Evolutionary conservation across 2,329 filamentous ascomycete genomes (phyloP).

Genomic region (Cytospora chrysosperma): DNA sequence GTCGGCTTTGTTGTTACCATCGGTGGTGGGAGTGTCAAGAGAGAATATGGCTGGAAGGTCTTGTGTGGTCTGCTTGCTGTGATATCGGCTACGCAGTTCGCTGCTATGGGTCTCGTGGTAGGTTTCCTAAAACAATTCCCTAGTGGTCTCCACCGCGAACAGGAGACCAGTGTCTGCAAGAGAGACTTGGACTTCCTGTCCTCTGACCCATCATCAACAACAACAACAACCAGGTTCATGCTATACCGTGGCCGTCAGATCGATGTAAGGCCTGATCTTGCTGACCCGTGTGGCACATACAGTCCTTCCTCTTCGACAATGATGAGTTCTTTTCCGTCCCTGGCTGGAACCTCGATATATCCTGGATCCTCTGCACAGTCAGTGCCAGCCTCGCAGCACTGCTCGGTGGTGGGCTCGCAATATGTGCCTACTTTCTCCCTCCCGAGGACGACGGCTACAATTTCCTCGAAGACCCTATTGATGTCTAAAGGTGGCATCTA

Average conservation of each 20-base stretch:
- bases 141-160: not conserved
- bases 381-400: slow-evolving; percentile 55
- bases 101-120: slow-evolving; percentile 81
- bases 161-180: not conserved
- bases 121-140: slow-evolving; percentile 36
- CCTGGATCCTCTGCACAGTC: slow-evolving; percentile 69
- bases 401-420: slow-evolving; percentile 57
- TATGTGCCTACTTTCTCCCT: slow-evolving; percentile 69
- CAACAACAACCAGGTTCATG: not conserved
- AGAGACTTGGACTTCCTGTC: not conserved
- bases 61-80: slow-evolving; percentile 64
- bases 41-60: slow-evolving; percentile 81
- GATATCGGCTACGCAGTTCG: slow-evolving; percentile 68
- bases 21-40: slow-evolving; percentile 72
- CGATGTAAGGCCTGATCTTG: not conserved
- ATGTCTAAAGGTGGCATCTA: slow-evolving; percentile 38
- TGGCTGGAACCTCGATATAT: slow-evolving; percentile 77
- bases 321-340: slow-evolving; percentile 77
- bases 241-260: too few relatives aligned
- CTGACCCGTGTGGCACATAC: slow-evolving; percentile 15
- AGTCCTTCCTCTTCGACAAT: slow-evolving; percentile 83
- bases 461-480: slow-evolving; percentile 51
- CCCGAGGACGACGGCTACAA: slow-evolving; percentile 81
- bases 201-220: not conserved
- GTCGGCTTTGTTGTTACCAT: slow-evolving; percentile 78